phyloP scores from a whole-genome alignment of 1,284 basidiomycete genomes.

The Afroboletus lepidellus region DNA sequence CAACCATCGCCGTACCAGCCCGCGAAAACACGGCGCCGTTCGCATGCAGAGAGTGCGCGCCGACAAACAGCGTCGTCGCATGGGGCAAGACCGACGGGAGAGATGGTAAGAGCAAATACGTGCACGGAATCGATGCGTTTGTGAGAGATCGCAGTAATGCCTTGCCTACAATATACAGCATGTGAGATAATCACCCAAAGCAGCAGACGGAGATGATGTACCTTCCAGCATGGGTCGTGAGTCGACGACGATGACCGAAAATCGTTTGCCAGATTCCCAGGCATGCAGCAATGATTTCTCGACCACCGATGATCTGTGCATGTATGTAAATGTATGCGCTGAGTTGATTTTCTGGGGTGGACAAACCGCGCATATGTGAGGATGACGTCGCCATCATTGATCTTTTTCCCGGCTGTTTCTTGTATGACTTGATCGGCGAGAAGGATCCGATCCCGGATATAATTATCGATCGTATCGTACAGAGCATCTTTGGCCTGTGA shows the following conservation, averaged over 20 bases:
- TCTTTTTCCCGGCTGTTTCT: conserved; percentile 86
- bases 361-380: conserved; percentile 87
- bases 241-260: conserved; percentile 94
- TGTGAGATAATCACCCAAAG: conserved; percentile 2
- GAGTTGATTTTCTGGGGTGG: not conserved
- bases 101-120: conserved; percentile 90
- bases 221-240: conserved; percentile 93
- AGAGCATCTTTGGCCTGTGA: conserved; percentile 83
- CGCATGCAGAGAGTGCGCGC: conserved; percentile 91
- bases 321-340: conserved; percentile 11
- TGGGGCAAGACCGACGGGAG: conserved; percentile 80
- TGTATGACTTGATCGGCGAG: conserved; percentile 94
- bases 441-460: conserved; percentile 92
- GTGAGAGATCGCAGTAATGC: conserved; percentile 73
- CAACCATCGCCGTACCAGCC: conserved; percentile 92
- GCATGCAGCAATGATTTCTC: conserved; percentile 88
- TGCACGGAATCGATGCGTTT: conserved; percentile 78
- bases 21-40: conserved; percentile 95
- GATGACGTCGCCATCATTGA: conserved; percentile 90
- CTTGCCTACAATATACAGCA: conserved; percentile 57
- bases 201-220: conserved; percentile 26
- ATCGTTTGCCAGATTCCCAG: conserved; percentile 67
- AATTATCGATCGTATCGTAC: conserved; percentile 87
- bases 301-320: conserved; percentile 83
- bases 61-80: conserved; percentile 84